A percentile compares a stretch with the other conserved stretches of the same genome.
phyloP scores from a whole-genome alignment of 306 rosid species.

The Malus orientalis region DNA sequence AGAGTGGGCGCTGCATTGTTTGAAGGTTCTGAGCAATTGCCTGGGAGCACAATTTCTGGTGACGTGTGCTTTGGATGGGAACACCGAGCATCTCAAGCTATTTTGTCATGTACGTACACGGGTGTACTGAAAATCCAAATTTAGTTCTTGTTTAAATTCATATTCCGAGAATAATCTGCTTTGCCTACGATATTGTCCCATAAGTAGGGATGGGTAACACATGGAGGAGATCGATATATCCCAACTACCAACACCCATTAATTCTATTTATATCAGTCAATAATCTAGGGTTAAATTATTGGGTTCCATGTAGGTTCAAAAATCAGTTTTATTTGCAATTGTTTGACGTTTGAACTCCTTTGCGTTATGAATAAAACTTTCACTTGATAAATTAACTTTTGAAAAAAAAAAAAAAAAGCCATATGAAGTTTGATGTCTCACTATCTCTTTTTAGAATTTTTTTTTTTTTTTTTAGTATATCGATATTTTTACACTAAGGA shows the following conservation, averaged over 20 bases:
- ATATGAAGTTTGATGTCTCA: too few relatives aligned
- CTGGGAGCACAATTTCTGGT: neutral
- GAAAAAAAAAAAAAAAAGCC: too few relatives aligned
- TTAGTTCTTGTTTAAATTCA: neutral
- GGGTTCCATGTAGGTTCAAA: neutral
- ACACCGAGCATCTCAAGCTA: neutral
- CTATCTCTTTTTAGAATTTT: too few relatives aligned
- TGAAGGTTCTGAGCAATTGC: neutral
- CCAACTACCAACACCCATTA: constrained; percentile 14
- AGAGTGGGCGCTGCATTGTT: neutral
- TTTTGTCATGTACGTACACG: neutral
- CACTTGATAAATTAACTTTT: too few relatives aligned
- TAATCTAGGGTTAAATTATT: neutral
- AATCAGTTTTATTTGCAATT: neutral
- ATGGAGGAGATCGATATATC: constrained; percentile 12
- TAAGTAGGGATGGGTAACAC: neutral
- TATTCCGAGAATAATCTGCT: constrained; percentile 26
- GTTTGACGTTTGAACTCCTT: neutral
- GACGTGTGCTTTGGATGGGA: neutral
- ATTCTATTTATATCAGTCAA: neutral
- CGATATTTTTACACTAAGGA: too few relatives aligned
- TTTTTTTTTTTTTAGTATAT: too few relatives aligned
- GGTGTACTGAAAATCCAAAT: neutral
- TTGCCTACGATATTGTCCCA: constrained; percentile 1
- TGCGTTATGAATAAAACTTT: neutral